Evolutionary conservation across 768 basidiomycete species (phyloP).

Genomic region (Tephrocybe sp.): DNA sequence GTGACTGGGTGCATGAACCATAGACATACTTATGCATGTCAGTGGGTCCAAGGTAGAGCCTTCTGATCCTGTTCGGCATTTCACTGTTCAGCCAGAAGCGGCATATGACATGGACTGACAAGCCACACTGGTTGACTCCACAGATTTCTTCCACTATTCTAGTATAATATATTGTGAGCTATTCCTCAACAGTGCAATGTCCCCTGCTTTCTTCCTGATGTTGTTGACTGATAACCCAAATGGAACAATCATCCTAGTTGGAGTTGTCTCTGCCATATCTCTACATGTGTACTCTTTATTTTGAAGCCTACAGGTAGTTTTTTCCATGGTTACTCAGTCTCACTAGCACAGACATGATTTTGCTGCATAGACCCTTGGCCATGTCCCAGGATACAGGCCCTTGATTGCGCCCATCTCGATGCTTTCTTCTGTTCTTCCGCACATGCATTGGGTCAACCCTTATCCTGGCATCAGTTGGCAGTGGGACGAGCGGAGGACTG

Average conservation of each 20-base stretch:
- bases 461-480: conserved; percentile 12
- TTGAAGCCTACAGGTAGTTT: not conserved
- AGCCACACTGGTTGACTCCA: no score
- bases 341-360: not conserved
- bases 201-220: not conserved
- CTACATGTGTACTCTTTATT: conserved; percentile 3
- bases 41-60: no score
- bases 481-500: conserved; percentile 12
- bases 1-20: no score
- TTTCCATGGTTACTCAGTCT: not conserved
- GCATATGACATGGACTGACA: no score
- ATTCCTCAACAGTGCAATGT: no score
- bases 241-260: not conserved
- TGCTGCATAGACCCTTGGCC: conserved; percentile 2
- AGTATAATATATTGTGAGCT: no score
- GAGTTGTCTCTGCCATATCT: conserved; percentile 1
- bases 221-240: not conserved
- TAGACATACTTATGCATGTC: no score
- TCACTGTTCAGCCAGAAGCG: no score
- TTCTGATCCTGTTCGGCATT: no score
- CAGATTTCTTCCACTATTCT: no score
- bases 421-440: conserved; percentile 10
- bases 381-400: conserved; percentile 13
- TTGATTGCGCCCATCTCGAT: conserved; percentile 11
- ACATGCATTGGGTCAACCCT: conserved; percentile 10